Base-by-base conservation (phyloP, 2,329 filamentous ascomycete genomes). In the Rhexocercosporidium sp. region DNA sequence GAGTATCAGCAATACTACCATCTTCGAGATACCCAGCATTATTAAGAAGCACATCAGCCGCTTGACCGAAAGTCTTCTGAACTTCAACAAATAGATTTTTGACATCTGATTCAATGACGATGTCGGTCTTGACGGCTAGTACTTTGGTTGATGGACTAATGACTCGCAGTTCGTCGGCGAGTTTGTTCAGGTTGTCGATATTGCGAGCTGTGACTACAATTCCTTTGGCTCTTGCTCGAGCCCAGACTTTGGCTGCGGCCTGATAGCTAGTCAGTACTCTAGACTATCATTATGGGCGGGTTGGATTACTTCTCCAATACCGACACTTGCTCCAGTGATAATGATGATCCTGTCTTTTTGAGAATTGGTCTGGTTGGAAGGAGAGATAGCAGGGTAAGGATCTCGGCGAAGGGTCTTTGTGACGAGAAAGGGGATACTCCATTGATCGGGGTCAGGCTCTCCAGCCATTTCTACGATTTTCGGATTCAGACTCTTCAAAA, bases 11-110 rank as follows among this genome's bases (percentile, higher is more conserved):
- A 18, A 82, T 74, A n/a, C 73, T 72, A 0, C 71, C 66, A 51
- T 76, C 78, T 18, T 72, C 70, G 20, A 83, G 0, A 31, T 41
- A 79, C 5, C 79, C 82, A 0, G 81, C 81, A 70, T 82, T 84
- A 64, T 80, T 81, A 53, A 83, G 69, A 1, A 83, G 64, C 3
- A 83, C 74, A 59, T 83, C 81, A 5, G 72, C 72, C 5, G 61
- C 53, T 46, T 65, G 46, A 2, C 73, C 71, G 59, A 73, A 73
- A 1, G 62, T 65, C 31, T 69, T 62, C 27, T 73, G 68, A 3
- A 73, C 51, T 4, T 59, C 22, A 1, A 57, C 53, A 49, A 64
- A 74, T 18, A 74, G 60, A 44, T 66, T 66, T 29, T 71, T 66
- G 8, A 71, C 69, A 34, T 73, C 68, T 0, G 53, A 39, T 49